Conservation (phyloP, 345 rosid genomes). For the Eucalyptus globulus region DNA sequence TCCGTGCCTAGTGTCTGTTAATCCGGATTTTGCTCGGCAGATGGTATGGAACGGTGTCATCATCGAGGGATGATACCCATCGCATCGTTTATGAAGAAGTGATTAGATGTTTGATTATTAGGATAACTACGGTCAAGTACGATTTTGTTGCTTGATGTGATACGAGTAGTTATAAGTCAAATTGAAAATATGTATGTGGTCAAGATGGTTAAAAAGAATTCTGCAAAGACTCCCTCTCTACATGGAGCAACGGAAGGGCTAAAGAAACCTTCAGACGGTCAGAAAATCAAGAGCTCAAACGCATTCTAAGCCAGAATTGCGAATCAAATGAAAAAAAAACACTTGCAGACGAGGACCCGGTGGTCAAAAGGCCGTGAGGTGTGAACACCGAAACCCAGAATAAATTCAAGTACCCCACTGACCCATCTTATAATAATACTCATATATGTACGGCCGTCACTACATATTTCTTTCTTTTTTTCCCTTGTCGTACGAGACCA, state of each 20-base stretch:
- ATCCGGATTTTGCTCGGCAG: background rate
- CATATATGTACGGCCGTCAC: background rate
- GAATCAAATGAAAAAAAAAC: background rate
- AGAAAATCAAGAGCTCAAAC: background rate
- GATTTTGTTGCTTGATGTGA: background rate
- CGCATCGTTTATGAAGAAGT: background rate
- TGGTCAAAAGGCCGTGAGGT: background rate
- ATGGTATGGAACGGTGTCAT: background rate
- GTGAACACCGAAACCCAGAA: background rate
- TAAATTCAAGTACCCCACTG: background rate
- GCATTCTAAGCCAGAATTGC: background rate
- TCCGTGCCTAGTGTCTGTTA: background rate
- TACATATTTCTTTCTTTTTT: no score
- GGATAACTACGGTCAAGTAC: background rate
- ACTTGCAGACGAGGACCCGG: background rate
- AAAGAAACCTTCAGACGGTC: background rate
- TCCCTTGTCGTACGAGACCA: background rate
- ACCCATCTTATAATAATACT: background rate
- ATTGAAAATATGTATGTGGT: background rate
- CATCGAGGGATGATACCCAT: background rate
- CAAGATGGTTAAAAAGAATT: background rate
- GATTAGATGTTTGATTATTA: background rate
- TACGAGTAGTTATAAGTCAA: background rate
- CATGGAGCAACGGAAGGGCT: background rate
- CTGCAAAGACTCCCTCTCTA: background rate